A percentile compares a stretch with the other conserved stretches of the same genome.
phyloP scores from a whole-genome alignment of 1,284 basidiomycete species.

The Blastosporella zonata region DNA sequence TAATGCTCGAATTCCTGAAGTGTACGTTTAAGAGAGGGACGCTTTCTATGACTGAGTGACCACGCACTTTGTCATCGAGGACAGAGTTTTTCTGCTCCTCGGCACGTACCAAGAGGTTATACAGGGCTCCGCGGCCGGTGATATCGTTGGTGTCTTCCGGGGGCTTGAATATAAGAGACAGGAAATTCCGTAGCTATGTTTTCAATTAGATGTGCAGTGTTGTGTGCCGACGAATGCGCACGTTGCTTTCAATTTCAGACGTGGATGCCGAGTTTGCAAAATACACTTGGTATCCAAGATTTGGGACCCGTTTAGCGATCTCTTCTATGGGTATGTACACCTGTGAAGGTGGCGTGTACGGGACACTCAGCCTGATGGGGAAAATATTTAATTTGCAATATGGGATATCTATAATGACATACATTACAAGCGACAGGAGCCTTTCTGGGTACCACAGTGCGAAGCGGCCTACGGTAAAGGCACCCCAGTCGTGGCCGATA shows the following conservation, averaged over 20 bases:
- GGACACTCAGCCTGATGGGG: conserved; percentile 51
- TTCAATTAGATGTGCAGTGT: neutral
- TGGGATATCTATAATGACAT: conserved; percentile 22
- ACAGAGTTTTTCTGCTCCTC: conserved; percentile 19
- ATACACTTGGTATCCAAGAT: conserved; percentile 62
- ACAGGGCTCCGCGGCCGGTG: conserved; percentile 26
- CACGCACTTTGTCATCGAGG: conserved; percentile 25
- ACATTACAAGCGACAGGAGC: conserved; percentile 56
- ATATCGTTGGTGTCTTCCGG: conserved; percentile 21
- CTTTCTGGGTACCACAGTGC: conserved; percentile 66
- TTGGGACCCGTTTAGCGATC: conserved; percentile 47
- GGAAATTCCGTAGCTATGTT: conserved; percentile 35
- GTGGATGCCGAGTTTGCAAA: conserved; percentile 50
- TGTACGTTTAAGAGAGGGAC: neutral
- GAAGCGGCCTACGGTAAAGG: conserved; percentile 55
- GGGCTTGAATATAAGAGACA: conserved; percentile 29
- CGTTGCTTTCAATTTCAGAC: conserved; percentile 50
- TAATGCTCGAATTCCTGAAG: conserved; percentile 54
- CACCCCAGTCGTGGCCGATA: conserved; percentile 75
- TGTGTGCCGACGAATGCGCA: conserved; percentile 23
- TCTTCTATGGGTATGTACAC: conserved; percentile 49
- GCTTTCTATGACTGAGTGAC: neutral
- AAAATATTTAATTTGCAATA: neutral
- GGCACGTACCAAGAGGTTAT: conserved; percentile 21
- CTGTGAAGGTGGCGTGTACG: conserved; percentile 54